Base-by-base conservation (phyloP, 2,329 filamentous ascomycete species). In the Cercospora sesami region DNA sequence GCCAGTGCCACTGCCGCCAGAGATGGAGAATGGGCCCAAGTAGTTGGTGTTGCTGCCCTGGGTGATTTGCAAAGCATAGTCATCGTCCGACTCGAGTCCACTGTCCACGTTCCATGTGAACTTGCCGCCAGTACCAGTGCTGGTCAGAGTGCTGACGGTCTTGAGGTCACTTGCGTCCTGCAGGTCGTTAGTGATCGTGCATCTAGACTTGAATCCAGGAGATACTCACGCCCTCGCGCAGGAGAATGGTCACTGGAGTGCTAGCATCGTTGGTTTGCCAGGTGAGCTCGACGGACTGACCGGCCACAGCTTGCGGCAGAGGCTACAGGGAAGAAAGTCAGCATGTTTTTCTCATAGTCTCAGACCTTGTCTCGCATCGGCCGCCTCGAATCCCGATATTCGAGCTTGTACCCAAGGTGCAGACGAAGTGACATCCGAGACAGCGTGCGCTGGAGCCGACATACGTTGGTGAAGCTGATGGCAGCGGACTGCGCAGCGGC, bases 21-120 rank as follows among this genome's bases (percentile, higher is more conserved):
- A 76, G 57, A 86, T 75, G 33, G 75, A 73, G 76, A 89, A 81
- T 31, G 81, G 82, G 55, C 82, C 84, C 57, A 83, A 85, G 80
- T 87, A 89, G 80, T 89, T 89, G 76, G 80, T 74, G 60, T 80
- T 70, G 58, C 78, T 78, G 67, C 81, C 83, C 75, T 88, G 86
- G 14, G 73, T 76, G 78, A 90, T 87, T 76, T 87, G 78, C 67
- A 89, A 83, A 64, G 87, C 86, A 74, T 89, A 89, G 79, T 87
- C 80, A 30, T 53, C 60, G 65, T 78, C 83, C 69, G 81, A 77
- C 55, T 77, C 73, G 30, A 88, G 79, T 45, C 73, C 76, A 26
- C 73, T 75, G 45, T 78, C 75, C 5, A 85, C 83, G 16, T 80
- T 85, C 85, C 85, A 89, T 65, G 78, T 80, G 80, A 80, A 76